These are phyloP conservation scores for Hypoxylon sp. DNA, from an alignment of 2,329 filamentous ascomycete species.

Conservation along the genomic window DNA sequence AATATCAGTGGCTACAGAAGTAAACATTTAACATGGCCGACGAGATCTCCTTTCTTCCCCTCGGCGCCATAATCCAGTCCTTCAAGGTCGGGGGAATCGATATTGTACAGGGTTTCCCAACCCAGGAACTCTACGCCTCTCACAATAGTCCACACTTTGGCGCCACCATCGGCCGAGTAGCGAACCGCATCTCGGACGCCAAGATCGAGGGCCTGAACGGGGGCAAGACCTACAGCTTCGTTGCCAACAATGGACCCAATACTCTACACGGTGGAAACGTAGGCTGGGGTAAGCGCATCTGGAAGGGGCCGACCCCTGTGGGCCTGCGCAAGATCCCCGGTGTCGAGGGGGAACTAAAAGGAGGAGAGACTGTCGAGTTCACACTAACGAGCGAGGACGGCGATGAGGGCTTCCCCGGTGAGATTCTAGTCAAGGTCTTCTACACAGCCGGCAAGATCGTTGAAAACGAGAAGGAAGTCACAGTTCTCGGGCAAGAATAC, in stretches of 20 bases:
- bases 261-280: conserved; percentile 78
- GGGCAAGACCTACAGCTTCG: conserved; percentile 76
- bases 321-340: conserved; percentile 66
- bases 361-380: conserved; percentile 77
- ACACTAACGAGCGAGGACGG: conserved; percentile 79
- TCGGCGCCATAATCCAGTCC: conserved; percentile 85
- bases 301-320: conserved; percentile 78
- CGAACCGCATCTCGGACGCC: conserved; percentile 84
- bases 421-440: conserved; percentile 81
- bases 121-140: conserved; percentile 79
- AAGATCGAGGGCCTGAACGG: conserved; percentile 80
- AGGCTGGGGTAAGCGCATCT: conserved; percentile 87
- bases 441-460: conserved; percentile 83
- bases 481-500: conserved; percentile 88
- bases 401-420: conserved; percentile 92
- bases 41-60: conserved; percentile 75
- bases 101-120: conserved; percentile 90
- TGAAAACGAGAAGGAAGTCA: conserved; percentile 73
- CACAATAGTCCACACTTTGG: conserved; percentile 89
- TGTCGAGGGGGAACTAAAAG: conserved; percentile 64
- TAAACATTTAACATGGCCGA: conserved; percentile 53
- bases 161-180: conserved; percentile 88
- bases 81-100: conserved; percentile 84
- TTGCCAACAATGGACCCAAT: conserved; percentile 83
- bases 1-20: conserved; percentile 14